A percentile compares a stretch with the other conserved stretches of the same genome.
These are phyloP conservation scores for Mucor sp. DNA, from an alignment of 371 early-diverging fungal genomes.

Conservation along the genomic window DNA sequence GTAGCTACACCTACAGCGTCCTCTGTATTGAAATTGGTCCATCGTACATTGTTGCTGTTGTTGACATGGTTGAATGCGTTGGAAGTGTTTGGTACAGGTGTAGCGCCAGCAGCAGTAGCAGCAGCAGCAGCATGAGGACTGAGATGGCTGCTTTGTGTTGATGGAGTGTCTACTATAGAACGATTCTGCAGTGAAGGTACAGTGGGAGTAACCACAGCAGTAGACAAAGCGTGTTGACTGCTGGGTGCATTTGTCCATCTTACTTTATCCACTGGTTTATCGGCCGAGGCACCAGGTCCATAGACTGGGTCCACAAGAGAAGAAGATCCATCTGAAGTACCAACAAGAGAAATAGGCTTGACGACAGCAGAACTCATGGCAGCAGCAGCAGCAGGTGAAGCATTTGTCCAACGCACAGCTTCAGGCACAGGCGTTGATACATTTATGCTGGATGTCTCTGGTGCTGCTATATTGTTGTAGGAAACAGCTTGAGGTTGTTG, in stretches of 20 bases:
- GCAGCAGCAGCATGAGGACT: not conserved
- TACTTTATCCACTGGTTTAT: slow-evolving; percentile 14
- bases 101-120: not conserved
- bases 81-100: not conserved
- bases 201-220: not conserved
- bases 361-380: slow-evolving; percentile 44
- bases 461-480: not conserved
- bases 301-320: slow-evolving; percentile 5
- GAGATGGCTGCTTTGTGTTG: not conserved
- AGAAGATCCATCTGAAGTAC: not conserved
- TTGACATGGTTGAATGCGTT: too few species aligned
- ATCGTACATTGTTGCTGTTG: slow-evolving; percentile 15
- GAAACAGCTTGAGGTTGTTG: not conserved
- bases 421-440: slow-evolving; percentile 9
- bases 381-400: slow-evolving; percentile 14
- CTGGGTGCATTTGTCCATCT: slow-evolving; percentile 12
- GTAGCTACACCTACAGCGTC: slow-evolving; percentile 48
- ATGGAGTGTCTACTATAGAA: not conserved
- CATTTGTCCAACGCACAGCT: slow-evolving; percentile 30
- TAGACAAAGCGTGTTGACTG: not conserved
- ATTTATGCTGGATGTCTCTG: not conserved
- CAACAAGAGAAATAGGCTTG: slow-evolving; percentile 17
- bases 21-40: slow-evolving; percentile 43
- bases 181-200: not conserved
- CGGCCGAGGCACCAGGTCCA: not conserved